Evolutionary conservation across 1,139 yeast species (phyloP), one percentile per base, ranked within the genome.

Genomic region (Schizosaccharomyces versatilis): DNA sequence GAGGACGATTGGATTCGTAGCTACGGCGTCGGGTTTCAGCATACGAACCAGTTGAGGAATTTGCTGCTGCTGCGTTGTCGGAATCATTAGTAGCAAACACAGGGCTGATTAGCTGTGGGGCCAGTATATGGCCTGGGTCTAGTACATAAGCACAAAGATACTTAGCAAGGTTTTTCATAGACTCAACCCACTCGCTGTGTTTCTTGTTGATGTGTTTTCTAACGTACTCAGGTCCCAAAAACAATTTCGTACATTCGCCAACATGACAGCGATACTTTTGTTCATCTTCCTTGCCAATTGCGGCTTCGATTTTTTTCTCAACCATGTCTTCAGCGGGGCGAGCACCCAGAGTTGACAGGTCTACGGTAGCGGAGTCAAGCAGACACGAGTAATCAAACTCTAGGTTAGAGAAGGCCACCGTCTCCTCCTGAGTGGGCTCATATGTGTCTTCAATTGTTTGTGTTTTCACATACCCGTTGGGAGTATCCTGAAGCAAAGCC

Each of bases 221-320:
- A 41, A 61, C 62, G 51, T 60, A 61, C 12, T 61, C 62, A 12
- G 57, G 60, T 8, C 60, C 62, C 53, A 57, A 59, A 54, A 61
- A 61, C 10, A 61, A 57, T 41, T 61, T 61, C 17, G 60, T 57
- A 54, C 62, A 61, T 12, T 54, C 55, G 32, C 52, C 58, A 32
- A 61, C 61, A 36, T 56, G 57, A 53, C 62, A 61, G 17, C 62
- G 53, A 39, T 47, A 61, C 55, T 58, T 57, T 36, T 54, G 52
- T 24, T 60, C 61, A 19, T 59, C 62, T 49, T 61, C 61, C 19
- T 52, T 54, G 47, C 51, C 54, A 41, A 60, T 55, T 15, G 59
- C 61, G 7, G 54, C 51, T 2, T 53, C 36, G 8, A 60, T 56
- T 32, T 53, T 57, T 32, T 41, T 39, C 17, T 58, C 42, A 14